phyloP scores from a whole-genome alignment of 208 protist genomes.

The Trichomonas gallinae region DNA sequence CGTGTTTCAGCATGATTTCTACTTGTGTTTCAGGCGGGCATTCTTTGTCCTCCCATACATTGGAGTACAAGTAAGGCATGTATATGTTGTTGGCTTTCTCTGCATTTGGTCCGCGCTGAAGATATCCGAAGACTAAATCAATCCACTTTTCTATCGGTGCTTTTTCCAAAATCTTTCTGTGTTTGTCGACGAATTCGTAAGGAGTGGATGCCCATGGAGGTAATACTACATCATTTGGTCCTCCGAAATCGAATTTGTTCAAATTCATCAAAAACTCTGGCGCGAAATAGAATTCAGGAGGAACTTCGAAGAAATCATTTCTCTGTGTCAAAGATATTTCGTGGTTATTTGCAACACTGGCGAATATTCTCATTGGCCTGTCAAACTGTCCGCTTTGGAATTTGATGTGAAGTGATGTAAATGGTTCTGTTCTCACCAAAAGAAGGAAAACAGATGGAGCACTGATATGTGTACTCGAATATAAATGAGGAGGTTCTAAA shows the following conservation, averaged over 20 bases:
- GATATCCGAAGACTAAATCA: slow-evolving; percentile 11
- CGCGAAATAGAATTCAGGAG: slow-evolving; percentile 54
- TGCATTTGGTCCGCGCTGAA: not conserved
- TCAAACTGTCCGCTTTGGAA: slow-evolving; percentile 63
- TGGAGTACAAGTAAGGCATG: not conserved
- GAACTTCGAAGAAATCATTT: slow-evolving; percentile 34
- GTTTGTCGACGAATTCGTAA: not conserved
- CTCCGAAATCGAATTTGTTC: slow-evolving; percentile 41
- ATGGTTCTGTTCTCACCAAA: slow-evolving; percentile 35
- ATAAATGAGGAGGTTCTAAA: slow-evolving; percentile 59
- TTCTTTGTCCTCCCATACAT: not conserved
- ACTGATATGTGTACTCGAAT: slow-evolving; percentile 91
- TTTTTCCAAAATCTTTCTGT: slow-evolving; percentile 58
- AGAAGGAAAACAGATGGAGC: slow-evolving; percentile 52
- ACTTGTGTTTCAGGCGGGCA: not conserved
- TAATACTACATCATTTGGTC: slow-evolving; percentile 31
- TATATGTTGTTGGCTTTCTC: not conserved
- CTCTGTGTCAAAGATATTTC: not conserved
- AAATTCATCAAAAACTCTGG: slow-evolving; percentile 45
- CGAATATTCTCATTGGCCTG: not conserved
- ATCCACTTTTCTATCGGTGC: slow-evolving; percentile 46
- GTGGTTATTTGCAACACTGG: not conserved
- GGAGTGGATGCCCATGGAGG: slow-evolving; percentile 30
- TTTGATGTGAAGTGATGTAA: slow-evolving; percentile 33
- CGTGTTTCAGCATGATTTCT: not conserved